Evolutionary conservation across 2,329 filamentous ascomycete genomes (phyloP).

Genomic region (Gnomoniopsis sp.): DNA sequence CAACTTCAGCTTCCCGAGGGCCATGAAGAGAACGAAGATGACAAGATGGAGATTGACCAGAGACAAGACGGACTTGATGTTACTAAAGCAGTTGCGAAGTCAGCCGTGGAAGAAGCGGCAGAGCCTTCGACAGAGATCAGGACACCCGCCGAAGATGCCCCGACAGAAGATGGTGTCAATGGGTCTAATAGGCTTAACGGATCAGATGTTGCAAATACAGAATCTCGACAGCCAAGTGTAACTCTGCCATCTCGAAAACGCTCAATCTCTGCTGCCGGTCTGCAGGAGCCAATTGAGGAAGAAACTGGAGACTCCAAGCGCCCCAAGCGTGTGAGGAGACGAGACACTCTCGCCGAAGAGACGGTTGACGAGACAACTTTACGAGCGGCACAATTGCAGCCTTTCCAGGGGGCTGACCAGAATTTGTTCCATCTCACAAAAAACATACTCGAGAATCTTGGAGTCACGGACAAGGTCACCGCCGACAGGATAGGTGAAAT

Average conservation of each 20-base stretch:
- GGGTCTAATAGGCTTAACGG: not conserved
- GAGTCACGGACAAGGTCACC: slow-evolving; percentile 46
- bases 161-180: slow-evolving; percentile 2
- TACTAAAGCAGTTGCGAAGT: slow-evolving; percentile 14
- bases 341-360: slow-evolving; percentile 54
- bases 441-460: slow-evolving; percentile 52
- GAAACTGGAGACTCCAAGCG: slow-evolving; percentile 57
- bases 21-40: slow-evolving; percentile 31
- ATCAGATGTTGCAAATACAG: not conserved
- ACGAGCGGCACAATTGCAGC: slow-evolving; percentile 53
- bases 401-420: slow-evolving; percentile 54
- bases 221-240: slow-evolving; percentile 29
- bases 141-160: slow-evolving; percentile 1
- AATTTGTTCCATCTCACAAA: slow-evolving; percentile 54
- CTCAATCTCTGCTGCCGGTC: slow-evolving; percentile 59
- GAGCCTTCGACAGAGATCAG: slow-evolving; percentile 1
- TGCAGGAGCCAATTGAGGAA: slow-evolving; percentile 54
- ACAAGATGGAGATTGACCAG: slow-evolving; percentile 35
- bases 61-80: slow-evolving; percentile 23
- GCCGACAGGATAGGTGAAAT: slow-evolving; percentile 46
- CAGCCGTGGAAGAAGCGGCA: slow-evolving; percentile 1
- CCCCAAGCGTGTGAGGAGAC: slow-evolving; percentile 62
- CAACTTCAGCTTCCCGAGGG: slow-evolving; percentile 34
- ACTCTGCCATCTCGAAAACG: slow-evolving; percentile 52
- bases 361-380: slow-evolving; percentile 48